Evolutionary conservation across 768 basidiomycete genomes (phyloP), one percentile per base, ranked within the genome.

Genomic region (Calocybe indica): DNA sequence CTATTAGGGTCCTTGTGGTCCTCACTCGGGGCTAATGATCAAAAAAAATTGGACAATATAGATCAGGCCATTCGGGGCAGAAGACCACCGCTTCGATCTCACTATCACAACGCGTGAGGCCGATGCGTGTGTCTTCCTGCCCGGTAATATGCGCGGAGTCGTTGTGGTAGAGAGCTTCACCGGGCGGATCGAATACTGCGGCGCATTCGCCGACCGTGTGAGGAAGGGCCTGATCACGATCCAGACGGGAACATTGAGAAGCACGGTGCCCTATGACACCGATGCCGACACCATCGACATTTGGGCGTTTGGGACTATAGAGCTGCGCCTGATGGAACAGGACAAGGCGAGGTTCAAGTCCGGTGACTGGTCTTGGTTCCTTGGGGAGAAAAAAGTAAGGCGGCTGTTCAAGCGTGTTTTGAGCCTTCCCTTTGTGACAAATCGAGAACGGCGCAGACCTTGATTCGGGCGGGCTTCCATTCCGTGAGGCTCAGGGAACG

Each of bases 241-340:
- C 39, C 42, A 53, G 29, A 35, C 43, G 35, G 22, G 22, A 22
- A 1, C 22, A 22, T 22, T 22, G 22, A 22, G 22, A 22, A 22
- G 22, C 22, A 45, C 37, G 39, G 33, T 52, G 28, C 46, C 12
- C 28, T 22, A 32, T 36, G 42, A 35, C 22, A 45, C 47, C 29
- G 51, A 55, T 31, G 49, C 52, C 15, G 53, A 53, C 37, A 43
- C 22, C 22, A 22, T 56, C 11, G 35, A 52, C 39, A 39, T 54
- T 31, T 45, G 51, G n/a, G 47, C 44, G n/a, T 32, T 45, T 12
- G 50, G 55, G 28, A 40, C 33, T 5, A 42, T 55, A 28, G 37
- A 53, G 29, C 39, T 51, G 37, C 41, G 44, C 15, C 11, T 55
- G 45, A 46, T 51, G 49, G 45, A 52, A 6, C 35, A 49, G 40